These are phyloP conservation scores for Bertia moriformis DNA, from an alignment of 2,329 filamentous ascomycete genomes.

Conservation along the genomic window DNA sequence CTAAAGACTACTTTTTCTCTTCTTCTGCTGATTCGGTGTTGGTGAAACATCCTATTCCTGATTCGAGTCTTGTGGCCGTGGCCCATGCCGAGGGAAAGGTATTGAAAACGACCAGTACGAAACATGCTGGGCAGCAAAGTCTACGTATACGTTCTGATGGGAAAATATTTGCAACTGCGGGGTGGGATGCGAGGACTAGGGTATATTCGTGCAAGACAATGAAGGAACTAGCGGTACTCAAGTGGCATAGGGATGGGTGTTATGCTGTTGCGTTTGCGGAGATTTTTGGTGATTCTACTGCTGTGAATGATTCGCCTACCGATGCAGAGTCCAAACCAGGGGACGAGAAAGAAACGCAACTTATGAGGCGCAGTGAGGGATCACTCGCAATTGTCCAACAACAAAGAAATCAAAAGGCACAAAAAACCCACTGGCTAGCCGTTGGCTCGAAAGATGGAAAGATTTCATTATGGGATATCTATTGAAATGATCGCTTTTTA, in stretches of 20 bases:
- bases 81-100: conserved; percentile 23
- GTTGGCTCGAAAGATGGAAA: conserved; percentile 90
- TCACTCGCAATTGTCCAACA: conserved; percentile 26
- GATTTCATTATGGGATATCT: conserved; percentile 90
- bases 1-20: conserved; percentile 51
- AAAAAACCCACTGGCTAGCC: conserved; percentile 74
- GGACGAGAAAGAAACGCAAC: conserved; percentile 2
- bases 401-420: conserved; percentile 47
- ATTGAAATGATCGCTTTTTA: conserved; percentile 28
- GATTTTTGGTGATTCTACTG: conserved; percentile 11
- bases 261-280: conserved; percentile 65
- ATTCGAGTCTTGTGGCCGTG: conserved; percentile 6
- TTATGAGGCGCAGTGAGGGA: neutral
- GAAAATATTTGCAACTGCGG: conserved; percentile 73
- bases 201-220: conserved; percentile 71
- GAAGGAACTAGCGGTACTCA: conserved; percentile 78
- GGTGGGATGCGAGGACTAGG: conserved; percentile 73
- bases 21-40: conserved; percentile 71
- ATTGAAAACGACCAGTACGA: conserved; percentile 56
- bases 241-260: conserved; percentile 84
- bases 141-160: conserved; percentile 66
- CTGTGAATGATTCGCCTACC: conserved; percentile 3
- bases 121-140: conserved; percentile 79
- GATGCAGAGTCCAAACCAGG: conserved; percentile 2
- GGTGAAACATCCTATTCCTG: conserved; percentile 57